Conservation (phyloP, 768 basidiomycete species). For the Arthromyces matolae region DNA sequence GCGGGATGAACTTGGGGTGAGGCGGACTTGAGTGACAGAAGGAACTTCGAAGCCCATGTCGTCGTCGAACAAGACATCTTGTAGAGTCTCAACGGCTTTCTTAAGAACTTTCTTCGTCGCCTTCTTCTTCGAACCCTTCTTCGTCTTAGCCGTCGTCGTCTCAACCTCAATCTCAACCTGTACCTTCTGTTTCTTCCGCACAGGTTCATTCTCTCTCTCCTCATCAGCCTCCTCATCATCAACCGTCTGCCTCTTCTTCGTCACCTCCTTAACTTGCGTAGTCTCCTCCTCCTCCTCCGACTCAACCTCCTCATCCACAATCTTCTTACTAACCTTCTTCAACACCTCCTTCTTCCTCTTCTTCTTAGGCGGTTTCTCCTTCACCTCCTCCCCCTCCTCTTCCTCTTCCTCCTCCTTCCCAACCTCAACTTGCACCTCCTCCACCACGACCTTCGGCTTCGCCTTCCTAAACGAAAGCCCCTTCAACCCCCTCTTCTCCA, state of each 20-base stretch:
- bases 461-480: conserved; percentile 45
- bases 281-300: conserved; percentile 62
- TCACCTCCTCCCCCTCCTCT: conserved; percentile 33
- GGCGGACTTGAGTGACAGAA: conserved; percentile 45
- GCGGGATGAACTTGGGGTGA: conserved; percentile 42
- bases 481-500: conserved; percentile 44
- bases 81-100: conserved; percentile 31
- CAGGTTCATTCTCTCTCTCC: conserved; percentile 31
- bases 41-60: conserved; percentile 48
- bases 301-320: conserved; percentile 48
- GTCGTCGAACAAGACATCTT: conserved; percentile 50
- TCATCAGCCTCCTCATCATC: conserved; percentile 42
- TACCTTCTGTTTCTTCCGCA: conserved; percentile 42
- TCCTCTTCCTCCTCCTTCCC: conserved; percentile 31
- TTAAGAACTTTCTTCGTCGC: conserved; percentile 38
- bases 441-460: conserved; percentile 36
- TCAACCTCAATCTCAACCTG: conserved; percentile 22
- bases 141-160: conserved; percentile 31
- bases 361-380: conserved; percentile 51
- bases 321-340: conserved; percentile 29
- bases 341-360: conserved; percentile 49
- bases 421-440: conserved; percentile 38
- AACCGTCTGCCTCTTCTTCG: conserved; percentile 54
- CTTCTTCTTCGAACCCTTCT: conserved; percentile 32
- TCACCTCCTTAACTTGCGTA: conserved; percentile 36